These are phyloP conservation scores for Penicillium sp. DNA, from an alignment of 2,329 filamentous ascomycete genomes.

Conservation along the genomic window DNA sequence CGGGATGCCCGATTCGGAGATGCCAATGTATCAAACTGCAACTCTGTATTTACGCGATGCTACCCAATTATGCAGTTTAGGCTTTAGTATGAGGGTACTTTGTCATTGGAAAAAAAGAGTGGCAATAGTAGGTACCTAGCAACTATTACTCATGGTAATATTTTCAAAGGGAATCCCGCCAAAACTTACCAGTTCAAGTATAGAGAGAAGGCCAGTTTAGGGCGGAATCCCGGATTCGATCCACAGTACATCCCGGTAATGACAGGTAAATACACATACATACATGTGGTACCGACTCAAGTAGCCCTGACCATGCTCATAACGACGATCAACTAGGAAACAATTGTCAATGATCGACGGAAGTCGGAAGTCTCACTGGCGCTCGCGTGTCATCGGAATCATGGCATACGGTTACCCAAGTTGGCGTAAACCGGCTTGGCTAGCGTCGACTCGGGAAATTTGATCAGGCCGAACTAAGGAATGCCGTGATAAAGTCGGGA, in stretches of 20 bases:
- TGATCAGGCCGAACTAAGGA: background rate
- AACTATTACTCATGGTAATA: background rate
- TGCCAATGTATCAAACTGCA: background rate
- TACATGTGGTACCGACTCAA: background rate
- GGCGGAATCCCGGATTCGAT: background rate
- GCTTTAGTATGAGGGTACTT: too few species aligned
- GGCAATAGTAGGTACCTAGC: background rate
- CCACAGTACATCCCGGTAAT: background rate
- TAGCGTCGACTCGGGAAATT: background rate
- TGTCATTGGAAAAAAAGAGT: too few species aligned
- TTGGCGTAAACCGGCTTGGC: background rate
- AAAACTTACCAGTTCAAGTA: background rate
- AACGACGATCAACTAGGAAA: background rate
- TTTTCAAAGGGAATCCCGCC: background rate
- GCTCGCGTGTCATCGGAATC: background rate
- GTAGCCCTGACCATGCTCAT: background rate
- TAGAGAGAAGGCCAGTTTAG: background rate
- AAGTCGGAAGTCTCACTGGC: background rate
- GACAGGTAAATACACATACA: background rate
- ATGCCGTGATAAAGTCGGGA: background rate
- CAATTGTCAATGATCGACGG: background rate
- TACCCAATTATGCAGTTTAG: background rate
- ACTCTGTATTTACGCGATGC: background rate
- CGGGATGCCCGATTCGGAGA: conserved; percentile 6
- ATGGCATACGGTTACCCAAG: background rate